Conservation (phyloP, 2,329 filamentous ascomycete genomes). For the Canariomyces notabilis region DNA sequence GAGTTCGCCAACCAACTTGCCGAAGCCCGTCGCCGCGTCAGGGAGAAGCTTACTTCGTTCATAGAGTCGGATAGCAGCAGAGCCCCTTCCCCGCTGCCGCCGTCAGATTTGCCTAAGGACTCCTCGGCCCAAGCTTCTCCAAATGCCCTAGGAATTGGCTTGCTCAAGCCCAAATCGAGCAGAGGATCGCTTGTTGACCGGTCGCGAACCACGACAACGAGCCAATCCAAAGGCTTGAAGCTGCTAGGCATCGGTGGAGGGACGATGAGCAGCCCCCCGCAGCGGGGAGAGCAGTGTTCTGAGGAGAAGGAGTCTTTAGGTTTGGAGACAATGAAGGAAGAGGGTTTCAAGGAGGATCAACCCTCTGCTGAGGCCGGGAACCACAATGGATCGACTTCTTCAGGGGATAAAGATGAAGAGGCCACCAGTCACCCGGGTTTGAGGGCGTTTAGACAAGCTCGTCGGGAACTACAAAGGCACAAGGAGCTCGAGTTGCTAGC, state of each 20-base stretch:
- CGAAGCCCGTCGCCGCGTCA: slow-evolving; percentile 63
- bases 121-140: slow-evolving; percentile 17
- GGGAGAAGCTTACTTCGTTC: slow-evolving; percentile 67
- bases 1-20: slow-evolving; percentile 72
- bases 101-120: slow-evolving; percentile 33
- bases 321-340: slow-evolving; percentile 24
- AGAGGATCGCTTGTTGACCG: slow-evolving; percentile 57
- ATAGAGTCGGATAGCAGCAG: slow-evolving; percentile 56
- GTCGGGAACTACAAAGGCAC: slow-evolving; percentile 51
- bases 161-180: slow-evolving; percentile 63
- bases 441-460: slow-evolving; percentile 53
- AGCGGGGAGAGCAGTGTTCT: slow-evolving; percentile 35
- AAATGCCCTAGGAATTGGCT: slow-evolving; percentile 48
- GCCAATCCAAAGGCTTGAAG: slow-evolving; percentile 54
- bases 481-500: slow-evolving; percentile 48
- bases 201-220: slow-evolving; percentile 33
- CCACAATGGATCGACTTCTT: slow-evolving; percentile 12
- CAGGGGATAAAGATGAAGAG: slow-evolving; percentile 32
- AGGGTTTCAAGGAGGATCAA: neutral
- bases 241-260: slow-evolving; percentile 52
- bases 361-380: slow-evolving; percentile 16
- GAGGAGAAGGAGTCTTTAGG: slow-evolving; percentile 30
- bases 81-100: slow-evolving; percentile 38
- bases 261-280: slow-evolving; percentile 37
- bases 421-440: slow-evolving; percentile 44